Evolutionary conservation across 116 monocot species (phyloP), one percentile per base, ranked within the genome.

Genomic region (Papilionanthe hybrid): DNA sequence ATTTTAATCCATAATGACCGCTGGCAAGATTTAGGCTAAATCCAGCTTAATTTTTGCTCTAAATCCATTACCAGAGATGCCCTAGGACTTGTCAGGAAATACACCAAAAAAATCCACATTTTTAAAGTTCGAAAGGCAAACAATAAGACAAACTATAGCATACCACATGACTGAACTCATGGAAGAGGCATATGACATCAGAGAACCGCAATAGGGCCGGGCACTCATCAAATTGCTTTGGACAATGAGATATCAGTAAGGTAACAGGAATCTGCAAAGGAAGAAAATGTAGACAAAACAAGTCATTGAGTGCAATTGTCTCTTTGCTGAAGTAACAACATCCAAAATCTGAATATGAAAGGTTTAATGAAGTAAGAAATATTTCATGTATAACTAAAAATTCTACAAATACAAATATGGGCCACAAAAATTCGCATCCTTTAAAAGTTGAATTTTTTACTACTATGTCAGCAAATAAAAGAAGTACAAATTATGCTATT

Each of bases 151-250:
- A 71, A 48, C 44, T 42, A 65, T 37, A 76, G 37, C 11, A 80
- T 88, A 98, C 98, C 94, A 93, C 91, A 88, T 94, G 98, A 55
- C 81, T 86, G 81, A 98, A 98, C 76, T 94, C 98, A 85, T 98
- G 98, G 79, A 93, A 88, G 58, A 94, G 86, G 78, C 77, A 86
- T 42, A 98, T 84, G 83, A 94, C 94, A 87, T 98, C 95, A 63
- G 94, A 82, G 79, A 98, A 98, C 42, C 78, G 77, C 78, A 98
- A 56, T 48, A 93, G 80, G 13, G 65, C 80, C 48, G 91, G 84
- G 75, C 18, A 77, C 50, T 77, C 89, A 83, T 94, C 88, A 82
- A 84, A 66, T 89, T 90, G 85, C 79, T 98, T 89, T 42, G 85
- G 85, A 84, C 85, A 86, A 20, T 98, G 92, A 44, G 90, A 84